A percentile compares a stretch with the other conserved stretches of the same genome.
These are phyloP conservation scores for Pseudocercospora fijiensis DNA, from an alignment of 2,329 filamentous ascomycete species.

Conservation along the genomic window DNA sequence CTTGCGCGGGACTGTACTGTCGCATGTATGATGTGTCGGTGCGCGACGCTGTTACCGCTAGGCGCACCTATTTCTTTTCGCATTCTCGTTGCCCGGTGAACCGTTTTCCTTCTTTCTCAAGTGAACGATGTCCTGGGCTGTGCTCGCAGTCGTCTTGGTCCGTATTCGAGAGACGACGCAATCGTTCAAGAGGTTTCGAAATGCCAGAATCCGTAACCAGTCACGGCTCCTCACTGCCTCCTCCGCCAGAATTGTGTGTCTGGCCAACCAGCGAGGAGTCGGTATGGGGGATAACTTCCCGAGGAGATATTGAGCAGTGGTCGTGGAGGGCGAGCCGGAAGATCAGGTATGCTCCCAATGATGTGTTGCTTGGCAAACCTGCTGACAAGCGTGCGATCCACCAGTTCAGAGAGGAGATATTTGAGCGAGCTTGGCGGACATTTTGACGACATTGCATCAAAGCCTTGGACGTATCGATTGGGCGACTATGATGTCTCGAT, in stretches of 20 bases:
- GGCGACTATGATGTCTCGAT: neutral
- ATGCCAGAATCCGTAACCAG: neutral
- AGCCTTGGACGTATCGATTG: neutral
- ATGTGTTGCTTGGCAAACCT: neutral
- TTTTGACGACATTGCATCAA: neutral
- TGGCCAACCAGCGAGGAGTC: slow-evolving; percentile 1
- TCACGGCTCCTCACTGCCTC: slow-evolving; percentile 1
- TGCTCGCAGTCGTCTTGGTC: slow-evolving; percentile 1
- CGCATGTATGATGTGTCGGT: neutral
- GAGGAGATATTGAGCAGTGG: slow-evolving; percentile 1
- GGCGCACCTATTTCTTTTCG: neutral
- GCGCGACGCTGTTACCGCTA: neutral
- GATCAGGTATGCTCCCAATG: neutral
- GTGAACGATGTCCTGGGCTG: neutral
- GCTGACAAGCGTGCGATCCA: neutral
- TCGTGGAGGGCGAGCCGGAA: neutral
- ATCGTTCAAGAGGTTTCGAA: neutral
- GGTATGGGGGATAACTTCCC: neutral
- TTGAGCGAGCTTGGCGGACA: neutral
- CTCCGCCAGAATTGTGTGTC: slow-evolving; percentile 6
- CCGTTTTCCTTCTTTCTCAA: neutral
- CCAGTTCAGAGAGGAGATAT: neutral
- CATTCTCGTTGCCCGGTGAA: slow-evolving; percentile 4
- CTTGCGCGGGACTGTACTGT: neutral
- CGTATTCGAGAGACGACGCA: neutral